Percentiles rank a stretch among this genome's conserved stretches.
These are phyloP conservation scores for Trichoderma sp. DNA, from an alignment of 2,329 filamentous ascomycete species.

Conservation along the genomic window DNA sequence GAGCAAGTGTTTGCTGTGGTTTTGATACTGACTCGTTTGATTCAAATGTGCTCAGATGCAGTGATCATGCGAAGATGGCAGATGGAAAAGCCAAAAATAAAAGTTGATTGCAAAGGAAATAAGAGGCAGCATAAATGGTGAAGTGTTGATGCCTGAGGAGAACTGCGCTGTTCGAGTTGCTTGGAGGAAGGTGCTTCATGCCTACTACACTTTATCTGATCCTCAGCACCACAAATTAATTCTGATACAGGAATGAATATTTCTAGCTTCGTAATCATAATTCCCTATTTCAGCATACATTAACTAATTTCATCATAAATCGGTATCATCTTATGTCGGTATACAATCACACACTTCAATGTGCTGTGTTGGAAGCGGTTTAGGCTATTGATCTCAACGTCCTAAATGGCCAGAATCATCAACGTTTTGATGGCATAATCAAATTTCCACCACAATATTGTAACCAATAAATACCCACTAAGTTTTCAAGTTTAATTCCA, in stretches of 20 bases:
- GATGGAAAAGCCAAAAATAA: no score
- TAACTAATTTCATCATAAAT: neutral
- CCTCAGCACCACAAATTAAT: neutral
- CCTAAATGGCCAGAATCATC: neutral
- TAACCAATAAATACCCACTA: neutral
- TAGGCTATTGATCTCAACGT: no score
- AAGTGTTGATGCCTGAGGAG: neutral
- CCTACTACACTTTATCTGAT: neutral
- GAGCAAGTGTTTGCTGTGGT: neutral
- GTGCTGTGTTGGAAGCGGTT: no score
- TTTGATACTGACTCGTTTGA: neutral
- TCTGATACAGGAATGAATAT: no score
- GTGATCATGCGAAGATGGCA: neutral
- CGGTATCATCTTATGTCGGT: neutral
- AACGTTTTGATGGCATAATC: neutral
- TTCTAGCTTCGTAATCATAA: no score
- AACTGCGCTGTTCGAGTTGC: neutral
- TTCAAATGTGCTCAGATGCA: neutral
- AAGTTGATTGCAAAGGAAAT: neutral
- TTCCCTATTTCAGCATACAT: neutral
- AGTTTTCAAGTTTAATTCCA: rapidly evolving
- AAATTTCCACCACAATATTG: neutral
- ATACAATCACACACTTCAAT: neutral
- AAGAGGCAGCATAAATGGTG: neutral
- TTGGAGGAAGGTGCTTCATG: neutral